Conservation (phyloP, 2,329 filamentous ascomycete genomes). For the Monilinia fructigena region DNA sequence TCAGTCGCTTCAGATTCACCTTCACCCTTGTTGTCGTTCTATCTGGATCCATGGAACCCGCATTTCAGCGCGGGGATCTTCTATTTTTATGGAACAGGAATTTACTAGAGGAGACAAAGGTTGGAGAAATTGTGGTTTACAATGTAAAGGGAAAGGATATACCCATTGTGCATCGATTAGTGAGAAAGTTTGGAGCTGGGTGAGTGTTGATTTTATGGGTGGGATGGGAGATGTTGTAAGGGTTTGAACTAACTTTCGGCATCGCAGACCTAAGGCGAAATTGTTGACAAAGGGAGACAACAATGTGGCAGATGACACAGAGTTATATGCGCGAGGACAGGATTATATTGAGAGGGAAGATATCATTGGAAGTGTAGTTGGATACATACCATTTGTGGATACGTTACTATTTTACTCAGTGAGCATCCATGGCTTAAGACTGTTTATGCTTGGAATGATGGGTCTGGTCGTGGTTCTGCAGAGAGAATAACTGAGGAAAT, state of each 20-base stretch:
- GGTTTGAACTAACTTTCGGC: neutral
- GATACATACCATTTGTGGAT: constrained; percentile 91
- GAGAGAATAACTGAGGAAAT: constrained; percentile 59
- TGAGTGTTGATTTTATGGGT: constrained; percentile 40
- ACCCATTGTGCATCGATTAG: constrained; percentile 91
- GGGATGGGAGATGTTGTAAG: neutral
- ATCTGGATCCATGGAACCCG: constrained; percentile 61
- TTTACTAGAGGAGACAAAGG: constrained; percentile 55
- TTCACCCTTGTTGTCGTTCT: constrained; percentile 60
- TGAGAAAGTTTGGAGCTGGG: constrained; percentile 68
- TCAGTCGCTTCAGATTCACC: constrained; percentile 61
- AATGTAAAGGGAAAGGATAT: constrained; percentile 85
- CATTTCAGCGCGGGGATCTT: constrained; percentile 59
- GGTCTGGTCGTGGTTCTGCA: constrained; percentile 90
- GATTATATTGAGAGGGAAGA: constrained; percentile 83
- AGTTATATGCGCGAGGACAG: constrained; percentile 82
- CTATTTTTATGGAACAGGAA: constrained; percentile 59
- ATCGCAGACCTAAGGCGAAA: constrained; percentile 55
- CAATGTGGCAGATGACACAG: constrained; percentile 89
- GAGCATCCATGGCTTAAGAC: constrained; percentile 98
- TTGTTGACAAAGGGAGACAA: constrained; percentile 98
- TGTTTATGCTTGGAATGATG: constrained; percentile 90
- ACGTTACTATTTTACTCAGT: constrained; percentile 92
- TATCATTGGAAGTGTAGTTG: constrained; percentile 89
- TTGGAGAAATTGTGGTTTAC: constrained; percentile 74